Conservation (phyloP, 2,329 filamentous ascomycete genomes). For the Ilyonectria sp. region DNA sequence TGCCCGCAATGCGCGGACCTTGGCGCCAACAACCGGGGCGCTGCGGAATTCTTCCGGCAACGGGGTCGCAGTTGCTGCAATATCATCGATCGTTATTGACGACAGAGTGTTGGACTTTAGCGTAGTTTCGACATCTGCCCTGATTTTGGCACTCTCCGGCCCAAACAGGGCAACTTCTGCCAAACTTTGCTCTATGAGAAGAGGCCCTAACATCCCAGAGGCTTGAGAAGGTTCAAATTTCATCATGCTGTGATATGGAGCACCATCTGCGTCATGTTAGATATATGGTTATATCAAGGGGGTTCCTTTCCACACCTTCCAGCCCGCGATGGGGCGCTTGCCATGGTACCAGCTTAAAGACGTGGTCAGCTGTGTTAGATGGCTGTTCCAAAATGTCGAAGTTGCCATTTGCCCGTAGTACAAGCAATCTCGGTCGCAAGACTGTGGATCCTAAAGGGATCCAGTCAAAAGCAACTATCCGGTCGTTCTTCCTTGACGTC, state of each 20-base stretch:
- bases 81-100: conserved; percentile 54
- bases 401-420: conserved; percentile 71
- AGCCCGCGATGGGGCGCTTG: conserved; percentile 70
- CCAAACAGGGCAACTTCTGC: conserved; percentile 72
- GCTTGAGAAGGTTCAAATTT: conserved; percentile 70
- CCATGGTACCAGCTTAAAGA: conserved; percentile 75
- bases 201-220: conserved; percentile 67
- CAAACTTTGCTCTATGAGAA: conserved; percentile 68
- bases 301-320: conserved; percentile 58
- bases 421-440: conserved; percentile 71
- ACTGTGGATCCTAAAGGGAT: conserved; percentile 70
- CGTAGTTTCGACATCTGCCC: conserved; percentile 58
- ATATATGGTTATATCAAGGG: neutral
- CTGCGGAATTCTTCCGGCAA: conserved; percentile 60
- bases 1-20: conserved; percentile 63
- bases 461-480: conserved; percentile 80
- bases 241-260: conserved; percentile 70
- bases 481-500: conserved; percentile 67
- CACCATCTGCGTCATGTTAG: conserved; percentile 58
- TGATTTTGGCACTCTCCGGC: conserved; percentile 61
- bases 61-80: conserved; percentile 52
- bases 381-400: conserved; percentile 76
- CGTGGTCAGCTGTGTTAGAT: conserved; percentile 69
- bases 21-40: conserved; percentile 62
- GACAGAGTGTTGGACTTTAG: conserved; percentile 55